phyloP scores from a whole-genome alignment of 2,329 filamentous ascomycete species.

The Saccharata proteae region DNA sequence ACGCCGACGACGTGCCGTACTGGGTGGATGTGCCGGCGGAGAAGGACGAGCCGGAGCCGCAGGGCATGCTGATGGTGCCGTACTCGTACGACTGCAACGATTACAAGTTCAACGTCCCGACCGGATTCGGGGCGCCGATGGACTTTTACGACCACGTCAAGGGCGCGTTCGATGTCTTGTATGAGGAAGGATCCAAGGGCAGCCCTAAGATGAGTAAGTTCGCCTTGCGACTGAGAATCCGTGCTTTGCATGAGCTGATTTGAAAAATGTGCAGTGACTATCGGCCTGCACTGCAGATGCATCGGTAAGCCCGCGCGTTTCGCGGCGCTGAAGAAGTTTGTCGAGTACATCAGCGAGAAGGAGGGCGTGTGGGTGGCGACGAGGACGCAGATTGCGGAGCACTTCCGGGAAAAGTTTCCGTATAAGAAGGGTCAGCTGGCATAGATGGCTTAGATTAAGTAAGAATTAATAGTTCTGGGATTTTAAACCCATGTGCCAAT shows the following conservation, averaged over 20 bases:
- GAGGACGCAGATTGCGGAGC: slow-evolving; percentile 39
- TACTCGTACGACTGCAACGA: slow-evolving; percentile 47
- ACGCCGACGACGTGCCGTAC: slow-evolving; percentile 45
- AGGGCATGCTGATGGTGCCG: slow-evolving; percentile 43
- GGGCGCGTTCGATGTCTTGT: slow-evolving; percentile 42
- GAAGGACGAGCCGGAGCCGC: slow-evolving; percentile 24
- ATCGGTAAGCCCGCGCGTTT: slow-evolving; percentile 42
- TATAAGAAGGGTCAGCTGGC: slow-evolving; percentile 33
- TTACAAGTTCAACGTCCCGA: slow-evolving; percentile 33
- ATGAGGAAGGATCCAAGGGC: slow-evolving; percentile 38
- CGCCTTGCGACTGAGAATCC: no score
- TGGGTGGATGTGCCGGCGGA: slow-evolving; percentile 43
- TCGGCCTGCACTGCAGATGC: slow-evolving; percentile 42
- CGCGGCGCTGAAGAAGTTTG: slow-evolving; percentile 39
- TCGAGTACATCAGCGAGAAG: slow-evolving; percentile 41
- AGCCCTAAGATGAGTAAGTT: slow-evolving; percentile 46
- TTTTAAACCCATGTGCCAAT: no score
- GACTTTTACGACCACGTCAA: slow-evolving; percentile 37
- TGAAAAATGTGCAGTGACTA: no score
- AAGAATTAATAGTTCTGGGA: neutral
- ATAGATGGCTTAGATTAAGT: slow-evolving; percentile 4
- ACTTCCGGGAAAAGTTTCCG: slow-evolving; percentile 36
- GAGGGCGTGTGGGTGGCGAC: slow-evolving; percentile 44
- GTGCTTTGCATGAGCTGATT: no score
- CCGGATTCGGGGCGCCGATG: slow-evolving; percentile 33